Evolutionary conservation across 140 eudicot species (phyloP).

Genomic region (Flaveria floridana): DNA sequence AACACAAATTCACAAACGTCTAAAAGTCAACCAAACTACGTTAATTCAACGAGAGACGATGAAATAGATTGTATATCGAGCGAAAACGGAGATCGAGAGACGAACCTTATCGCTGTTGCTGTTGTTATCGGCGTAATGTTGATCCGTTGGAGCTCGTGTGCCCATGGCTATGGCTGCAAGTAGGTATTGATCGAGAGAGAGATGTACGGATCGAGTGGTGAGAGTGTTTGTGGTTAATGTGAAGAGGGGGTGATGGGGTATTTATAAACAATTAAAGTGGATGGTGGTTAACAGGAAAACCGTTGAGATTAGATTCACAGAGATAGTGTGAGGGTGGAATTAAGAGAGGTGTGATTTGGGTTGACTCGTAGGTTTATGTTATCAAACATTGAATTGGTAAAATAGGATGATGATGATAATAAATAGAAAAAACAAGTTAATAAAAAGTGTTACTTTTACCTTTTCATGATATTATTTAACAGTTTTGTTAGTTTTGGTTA

Average conservation of each 20-base stretch:
- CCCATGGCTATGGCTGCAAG: slow-evolving; percentile 30
- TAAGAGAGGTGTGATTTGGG: slow-evolving; percentile 22
- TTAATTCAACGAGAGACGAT: background rate
- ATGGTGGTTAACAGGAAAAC: slow-evolving; percentile 25
- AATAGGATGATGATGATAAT: background rate
- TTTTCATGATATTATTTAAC: background rate
- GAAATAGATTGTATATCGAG: background rate
- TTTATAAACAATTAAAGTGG: slow-evolving; percentile 29
- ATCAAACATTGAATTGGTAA: slow-evolving; percentile 19
- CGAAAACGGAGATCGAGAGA: background rate
- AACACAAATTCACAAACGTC: too few relatives aligned
- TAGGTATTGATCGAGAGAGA: background rate
- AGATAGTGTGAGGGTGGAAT: slow-evolving; percentile 31
- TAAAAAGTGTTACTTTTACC: background rate
- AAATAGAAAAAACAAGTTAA: too few relatives aligned
- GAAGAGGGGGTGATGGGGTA: slow-evolving; percentile 2
- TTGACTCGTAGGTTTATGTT: slow-evolving; percentile 30
- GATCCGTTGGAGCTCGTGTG: slow-evolving; percentile 28
- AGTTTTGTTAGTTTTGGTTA: too few relatives aligned
- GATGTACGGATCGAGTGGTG: slow-evolving; percentile 14
- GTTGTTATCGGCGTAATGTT: slow-evolving; percentile 18
- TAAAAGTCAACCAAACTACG: background rate
- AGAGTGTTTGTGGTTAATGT: slow-evolving; percentile 4
- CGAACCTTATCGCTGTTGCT: slow-evolving; percentile 28
- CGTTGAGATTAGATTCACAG: slow-evolving; percentile 36